phyloP scores from a whole-genome alignment of 1,284 basidiomycete species.

The Leccinum subatratum region DNA sequence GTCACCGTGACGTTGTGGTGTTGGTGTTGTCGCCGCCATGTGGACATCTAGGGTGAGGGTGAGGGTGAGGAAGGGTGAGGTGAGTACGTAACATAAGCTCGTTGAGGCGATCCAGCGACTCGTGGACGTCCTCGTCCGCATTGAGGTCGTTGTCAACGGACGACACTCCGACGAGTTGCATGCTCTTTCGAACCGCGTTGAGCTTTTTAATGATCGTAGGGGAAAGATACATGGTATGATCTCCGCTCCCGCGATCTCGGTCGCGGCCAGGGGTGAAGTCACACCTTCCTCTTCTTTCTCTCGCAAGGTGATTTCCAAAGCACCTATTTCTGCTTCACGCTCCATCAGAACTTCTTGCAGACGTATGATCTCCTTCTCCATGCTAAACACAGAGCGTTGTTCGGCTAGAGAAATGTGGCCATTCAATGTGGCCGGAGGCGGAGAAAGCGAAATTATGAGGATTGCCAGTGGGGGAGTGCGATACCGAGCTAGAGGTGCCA shows the following conservation, averaged over 20 bases:
- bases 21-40: too few species aligned
- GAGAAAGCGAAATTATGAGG: slow-evolving; percentile 64
- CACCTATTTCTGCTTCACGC: slow-evolving; percentile 79
- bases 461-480: slow-evolving; percentile 49
- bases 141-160: slow-evolving; percentile 26
- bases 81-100: slow-evolving; percentile 89
- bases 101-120: slow-evolving; percentile 70
- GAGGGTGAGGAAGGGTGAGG: too few species aligned
- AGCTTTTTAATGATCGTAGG: slow-evolving; percentile 68
- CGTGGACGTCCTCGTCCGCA: slow-evolving; percentile 51
- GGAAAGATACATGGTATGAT: slow-evolving; percentile 45
- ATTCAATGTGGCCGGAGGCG: slow-evolving; percentile 41
- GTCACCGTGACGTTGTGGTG: too few species aligned
- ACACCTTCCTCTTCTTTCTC: slow-evolving; percentile 37
- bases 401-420: slow-evolving; percentile 44
- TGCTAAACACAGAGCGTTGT: slow-evolving; percentile 67
- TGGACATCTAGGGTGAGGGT: too few species aligned
- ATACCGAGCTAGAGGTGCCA: slow-evolving; percentile 54
- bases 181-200: slow-evolving; percentile 61
- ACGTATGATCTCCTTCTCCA: slow-evolving; percentile 90
- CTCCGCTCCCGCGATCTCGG: slow-evolving; percentile 15
- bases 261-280: not conserved
- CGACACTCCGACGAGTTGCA: slow-evolving; percentile 46
- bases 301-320: slow-evolving; percentile 67
- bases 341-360: slow-evolving; percentile 84